Evolutionary conservation across 176 grass and related monocot species (phyloP).

Genomic region (Phoenix dactylifera): DNA sequence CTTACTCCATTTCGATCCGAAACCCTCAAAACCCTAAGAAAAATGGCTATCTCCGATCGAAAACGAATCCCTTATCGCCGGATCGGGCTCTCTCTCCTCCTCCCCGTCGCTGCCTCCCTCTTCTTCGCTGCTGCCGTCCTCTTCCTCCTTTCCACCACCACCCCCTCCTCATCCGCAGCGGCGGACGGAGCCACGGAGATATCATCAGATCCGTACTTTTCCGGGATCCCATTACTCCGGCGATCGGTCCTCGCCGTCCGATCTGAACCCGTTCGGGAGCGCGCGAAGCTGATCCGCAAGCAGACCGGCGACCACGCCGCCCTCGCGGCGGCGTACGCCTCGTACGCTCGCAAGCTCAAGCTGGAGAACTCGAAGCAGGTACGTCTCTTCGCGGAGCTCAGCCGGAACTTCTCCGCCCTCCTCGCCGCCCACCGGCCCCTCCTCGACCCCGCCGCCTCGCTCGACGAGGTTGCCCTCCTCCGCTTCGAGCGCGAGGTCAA

Average conservation of each 20-base stretch:
- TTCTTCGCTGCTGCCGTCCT: neutral
- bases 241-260: slow-evolving; percentile 17
- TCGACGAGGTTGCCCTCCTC: slow-evolving; percentile 9
- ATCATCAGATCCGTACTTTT: no score
- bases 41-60: slow-evolving; percentile 15
- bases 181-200: neutral
- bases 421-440: slow-evolving; percentile 26
- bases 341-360: slow-evolving; percentile 54
- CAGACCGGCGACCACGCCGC: slow-evolving; percentile 50
- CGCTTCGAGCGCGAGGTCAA: slow-evolving; percentile 59
- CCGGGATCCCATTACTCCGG: neutral
- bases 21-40: neutral
- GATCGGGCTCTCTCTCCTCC: neutral
- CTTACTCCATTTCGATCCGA: neutral
- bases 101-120: slow-evolving; percentile 7
- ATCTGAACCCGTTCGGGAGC: slow-evolving; percentile 35
- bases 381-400: slow-evolving; percentile 66
- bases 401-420: slow-evolving; percentile 68
- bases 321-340: slow-evolving; percentile 37
- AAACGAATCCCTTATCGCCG: no score
- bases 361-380: slow-evolving; percentile 60
- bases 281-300: slow-evolving; percentile 64
- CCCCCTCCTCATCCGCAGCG: neutral
- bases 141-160: neutral
- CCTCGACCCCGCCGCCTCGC: neutral